Evolutionary conservation across 768 basidiomycete genomes (phyloP).

Genomic region (Hysterangium stoloniferum): DNA sequence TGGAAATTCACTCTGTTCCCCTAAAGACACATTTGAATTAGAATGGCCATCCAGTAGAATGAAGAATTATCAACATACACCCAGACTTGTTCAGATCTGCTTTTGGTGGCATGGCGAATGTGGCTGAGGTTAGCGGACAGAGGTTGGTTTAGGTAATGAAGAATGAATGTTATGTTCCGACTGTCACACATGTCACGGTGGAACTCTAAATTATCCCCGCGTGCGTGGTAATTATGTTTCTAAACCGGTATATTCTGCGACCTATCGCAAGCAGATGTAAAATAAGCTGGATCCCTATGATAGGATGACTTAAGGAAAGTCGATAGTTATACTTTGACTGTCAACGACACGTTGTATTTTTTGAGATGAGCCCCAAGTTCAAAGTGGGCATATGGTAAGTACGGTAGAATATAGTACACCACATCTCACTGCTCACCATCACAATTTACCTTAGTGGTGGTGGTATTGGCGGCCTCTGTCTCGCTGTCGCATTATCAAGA

Average conservation of each 20-base stretch:
- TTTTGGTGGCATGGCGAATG: conserved; percentile 55
- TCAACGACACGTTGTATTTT: too few relatives aligned
- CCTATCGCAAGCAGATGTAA: too few relatives aligned
- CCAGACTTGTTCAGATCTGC: conserved; percentile 93
- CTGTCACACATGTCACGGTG: too few relatives aligned
- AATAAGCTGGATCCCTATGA: too few relatives aligned
- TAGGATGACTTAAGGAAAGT: too few relatives aligned
- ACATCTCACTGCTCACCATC: not conserved
- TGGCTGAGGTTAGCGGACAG: too few relatives aligned
- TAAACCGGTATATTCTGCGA: too few relatives aligned
- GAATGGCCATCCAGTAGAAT: not conserved
- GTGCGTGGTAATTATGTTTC: too few relatives aligned
- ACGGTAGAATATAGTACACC: not conserved
- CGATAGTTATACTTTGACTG: too few relatives aligned
- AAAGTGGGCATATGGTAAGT: conserved; percentile 9
- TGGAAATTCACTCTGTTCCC: conserved; percentile 91
- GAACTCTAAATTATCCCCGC: too few relatives aligned
- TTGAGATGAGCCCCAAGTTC: conserved; percentile 2
- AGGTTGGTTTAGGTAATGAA: too few relatives aligned
- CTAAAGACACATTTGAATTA: not conserved
- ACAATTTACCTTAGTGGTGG: conserved; percentile 18
- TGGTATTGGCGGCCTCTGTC: conserved; percentile 32
- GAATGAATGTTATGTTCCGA: too few relatives aligned
- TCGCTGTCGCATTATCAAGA: conserved; percentile 32
- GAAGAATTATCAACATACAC: conserved; percentile 21